Base-by-base conservation (phyloP, 139 green algal species). In the Astrephomene gubernaculifera region DNA sequence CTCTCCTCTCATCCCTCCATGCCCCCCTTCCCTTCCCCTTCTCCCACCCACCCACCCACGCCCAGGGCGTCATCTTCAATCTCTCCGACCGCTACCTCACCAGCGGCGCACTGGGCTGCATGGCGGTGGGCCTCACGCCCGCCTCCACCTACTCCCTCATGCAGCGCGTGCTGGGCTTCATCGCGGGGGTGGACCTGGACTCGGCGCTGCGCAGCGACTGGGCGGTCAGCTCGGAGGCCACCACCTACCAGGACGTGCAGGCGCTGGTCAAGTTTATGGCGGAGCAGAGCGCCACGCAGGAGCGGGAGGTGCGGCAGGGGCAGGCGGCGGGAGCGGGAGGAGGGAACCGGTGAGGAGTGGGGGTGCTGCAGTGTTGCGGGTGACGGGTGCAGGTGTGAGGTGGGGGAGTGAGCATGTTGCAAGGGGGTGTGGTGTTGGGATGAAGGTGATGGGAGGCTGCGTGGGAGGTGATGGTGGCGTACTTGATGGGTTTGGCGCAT, bases 41-140 rank as follows among this genome's bases (percentile, higher is more conserved):
- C 22, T 24, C 38, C 70, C 27, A 22, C 70, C 7, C 44, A 29
- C 43, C 43, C 27, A n/a, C n/a, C n/a, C n/a, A n/a, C n/a, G n/a
- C 35, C 14, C 57, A 85, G 65, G 88, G 88, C 35, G 57, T 88
- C 44, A 86, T 92, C n/a, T 88, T 92, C 73, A 91, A 91, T 53
- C 68, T 91, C 29, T 83, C 68, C 3, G 88, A 91, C 53, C 65
- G 79, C 36, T 86, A 86, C 71, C 41, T 87, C 5, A 83, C 60
- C 39, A 61, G 41, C 36, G 86, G 86, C n/a, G 79, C 78, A 0
- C 54, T 92, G 54, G 85, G 80, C 24, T 45, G 85, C 74, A 72
- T 92, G n/a, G 68, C 68, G 2, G 88, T 90, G 39, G 85, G 85
- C 25, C 60, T 92, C 44, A 80, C 68, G 1, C 88, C 75, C 36